phyloP scores from a whole-genome alignment of 768 basidiomycete genomes.

The Leccinum uliginosum region DNA sequence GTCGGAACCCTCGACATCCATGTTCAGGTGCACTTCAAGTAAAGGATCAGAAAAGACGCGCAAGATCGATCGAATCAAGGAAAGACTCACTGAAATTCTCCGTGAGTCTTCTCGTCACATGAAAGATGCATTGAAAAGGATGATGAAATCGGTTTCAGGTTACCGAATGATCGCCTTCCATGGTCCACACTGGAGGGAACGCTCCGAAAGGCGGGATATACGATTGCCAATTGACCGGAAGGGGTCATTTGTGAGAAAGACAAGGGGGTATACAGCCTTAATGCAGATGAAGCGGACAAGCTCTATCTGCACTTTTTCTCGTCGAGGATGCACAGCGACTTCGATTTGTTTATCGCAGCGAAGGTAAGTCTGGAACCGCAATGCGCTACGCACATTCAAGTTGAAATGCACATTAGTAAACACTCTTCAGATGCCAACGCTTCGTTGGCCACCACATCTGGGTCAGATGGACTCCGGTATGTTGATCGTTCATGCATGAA shows the following conservation, averaged over 20 bases:
- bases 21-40: neutral
- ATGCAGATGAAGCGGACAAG: neutral
- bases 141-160: neutral
- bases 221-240: neutral
- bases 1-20: neutral
- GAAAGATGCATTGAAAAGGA: neutral
- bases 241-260: neutral
- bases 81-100: neutral
- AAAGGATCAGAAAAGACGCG: neutral
- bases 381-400: no score
- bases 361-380: neutral
- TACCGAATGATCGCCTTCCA: neutral
- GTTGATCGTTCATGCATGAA: neutral
- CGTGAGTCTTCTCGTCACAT: neutral
- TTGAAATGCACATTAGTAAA: neutral
- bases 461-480: neutral
- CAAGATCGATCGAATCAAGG: neutral
- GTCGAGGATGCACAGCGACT: neutral
- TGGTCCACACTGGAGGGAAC: neutral
- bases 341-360: neutral
- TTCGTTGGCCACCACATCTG: no score
- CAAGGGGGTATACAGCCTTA: neutral
- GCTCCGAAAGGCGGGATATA: neutral
- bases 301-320: neutral
- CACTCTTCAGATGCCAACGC: accelerated